Base-by-base conservation (phyloP, 108 stramenopile genomes). In the Cylindrotheca closterium region DNA sequence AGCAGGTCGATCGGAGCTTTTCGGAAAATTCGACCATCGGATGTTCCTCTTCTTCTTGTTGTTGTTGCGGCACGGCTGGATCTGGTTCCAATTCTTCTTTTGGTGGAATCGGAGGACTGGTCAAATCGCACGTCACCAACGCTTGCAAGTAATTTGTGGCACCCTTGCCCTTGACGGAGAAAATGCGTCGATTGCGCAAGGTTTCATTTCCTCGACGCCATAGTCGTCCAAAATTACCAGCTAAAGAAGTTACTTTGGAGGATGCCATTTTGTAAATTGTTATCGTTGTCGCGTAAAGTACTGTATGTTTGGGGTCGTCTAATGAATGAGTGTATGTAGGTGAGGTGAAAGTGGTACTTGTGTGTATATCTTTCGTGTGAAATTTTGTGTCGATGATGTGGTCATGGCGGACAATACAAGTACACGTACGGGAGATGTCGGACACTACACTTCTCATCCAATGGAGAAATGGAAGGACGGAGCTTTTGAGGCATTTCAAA, bases 201-300 rank as follows among this genome's bases (percentile, higher is more conserved):
- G 69, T 80, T 79, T 93, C 91, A 68, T 88, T 80, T n/a, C 91
- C 91, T 26, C 80, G 71, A 37, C 83, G 79, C 91, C 91, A 93
- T 0, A 93, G 63, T 3, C 79, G 78, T 60, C 91, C 88, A 55
- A 83, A 79, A 60, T 80, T 80, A 49, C 79, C 79, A 0, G 58
- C 65, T 24, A 71, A 54, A 8, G 70, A 64, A 25, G 69, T 63
- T 4, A 63, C 70, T 29, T 50, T 53, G 25, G 51, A 10, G 10
- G 37, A 42, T 15, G 15, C 15, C 15, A 10, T 42, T 42, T 15
- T 42, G 7, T 15, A 42, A 42, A 42, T n/a, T n/a, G n/a, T n/a
- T n/a, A n/a, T n/a, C n/a, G n/a, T n/a, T n/a, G n/a, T n/a, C n/a
- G n/a, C n/a, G n/a, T n/a, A n/a, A n/a, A n/a, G n/a, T n/a, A n/a